Base-by-base conservation (phyloP, 345 rosid genomes). In the Bruguiera parviflora region DNA sequence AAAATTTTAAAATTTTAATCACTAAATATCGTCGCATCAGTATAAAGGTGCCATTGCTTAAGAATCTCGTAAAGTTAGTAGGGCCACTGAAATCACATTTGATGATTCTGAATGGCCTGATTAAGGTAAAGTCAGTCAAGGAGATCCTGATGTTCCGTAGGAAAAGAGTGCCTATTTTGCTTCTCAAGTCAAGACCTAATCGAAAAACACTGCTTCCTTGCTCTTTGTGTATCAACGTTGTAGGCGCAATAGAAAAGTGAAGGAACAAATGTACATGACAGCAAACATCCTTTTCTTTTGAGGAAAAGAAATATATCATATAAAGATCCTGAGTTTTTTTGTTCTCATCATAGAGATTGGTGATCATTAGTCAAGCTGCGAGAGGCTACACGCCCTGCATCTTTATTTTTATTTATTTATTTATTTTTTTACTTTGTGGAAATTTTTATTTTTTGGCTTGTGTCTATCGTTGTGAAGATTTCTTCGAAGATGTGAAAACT, bases 121-220 rank as follows among this genome's bases (percentile, higher is more conserved):
- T 75, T 65, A 69, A 76, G 53, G 53, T 64, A 68, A 55, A 5
- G 64, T 60, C 46, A 46, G 71, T 65, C 63, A 55, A 61, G 22
- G 73, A 65, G 32, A 64, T 32, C 31, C 39, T 66, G 32, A 57
- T 52, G 39, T 70, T 65, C 57, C 18, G 59, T 22, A 18, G 15
- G 52, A 63, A 61, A 53, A 39, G 1, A 15, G 74, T 43, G 37
- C 69, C 66, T 58, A 63, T 35, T 15, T 70, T 33, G 28, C 16
- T 64, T 74, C n/a, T 15, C 29, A 71, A 63, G 69, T 71, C 72
- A 67, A 78, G 64, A n/a, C 59, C 13, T 27, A 71, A 74, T 64
- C 37, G 4, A 60, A 64, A 49, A 66, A 61, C 68, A 33, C 63
- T 27, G 9, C 59, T 16, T 9, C 29, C 24, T 56, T 56, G 16